Percentiles rank a stretch among this genome's conserved stretches.
phyloP scores from a whole-genome alignment of 2,329 filamentous ascomycete genomes.

The Ophiostoma perfectum region DNA sequence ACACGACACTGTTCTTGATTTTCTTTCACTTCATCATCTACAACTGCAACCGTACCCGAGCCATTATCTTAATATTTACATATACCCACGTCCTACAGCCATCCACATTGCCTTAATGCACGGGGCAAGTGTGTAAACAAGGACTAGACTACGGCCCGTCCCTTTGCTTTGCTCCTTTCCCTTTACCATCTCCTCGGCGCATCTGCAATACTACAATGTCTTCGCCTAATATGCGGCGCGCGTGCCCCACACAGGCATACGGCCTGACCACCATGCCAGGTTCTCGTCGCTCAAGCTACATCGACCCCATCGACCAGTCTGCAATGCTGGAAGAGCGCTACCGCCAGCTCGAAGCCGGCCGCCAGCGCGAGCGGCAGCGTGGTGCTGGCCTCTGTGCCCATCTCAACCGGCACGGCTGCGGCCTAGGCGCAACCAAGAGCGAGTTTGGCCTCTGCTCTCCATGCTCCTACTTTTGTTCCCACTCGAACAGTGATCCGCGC shows the following conservation, averaged over 20 bases:
- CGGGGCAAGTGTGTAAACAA: not conserved
- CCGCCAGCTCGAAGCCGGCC: not conserved
- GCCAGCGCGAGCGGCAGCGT: not conserved
- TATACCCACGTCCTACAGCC: not conserved
- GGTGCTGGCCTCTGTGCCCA: not conserved
- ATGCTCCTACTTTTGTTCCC: constrained; percentile 4
- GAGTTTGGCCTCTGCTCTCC: not conserved
- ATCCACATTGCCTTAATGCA: not conserved
- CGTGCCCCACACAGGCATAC: not conserved
- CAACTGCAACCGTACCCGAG: too few relatives aligned
- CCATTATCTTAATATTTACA: too few relatives aligned
- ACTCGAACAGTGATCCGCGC: not conserved
- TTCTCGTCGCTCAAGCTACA: not conserved
- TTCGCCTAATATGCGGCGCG: not conserved
- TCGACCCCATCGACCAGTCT: not conserved
- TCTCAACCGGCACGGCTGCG: constrained; percentile 7
- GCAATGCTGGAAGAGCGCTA: not conserved
- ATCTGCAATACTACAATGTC: not conserved
- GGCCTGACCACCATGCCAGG: not conserved
- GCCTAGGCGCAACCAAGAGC: not conserved
- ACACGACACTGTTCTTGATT: not conserved
- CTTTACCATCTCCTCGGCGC: too few relatives aligned
- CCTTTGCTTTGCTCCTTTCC: not conserved
- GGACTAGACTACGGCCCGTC: not conserved
- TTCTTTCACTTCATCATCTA: not conserved